These are phyloP conservation scores for Scortechinia acanthostroma DNA, from an alignment of 2,329 filamentous ascomycete genomes.

Conservation along the genomic window DNA sequence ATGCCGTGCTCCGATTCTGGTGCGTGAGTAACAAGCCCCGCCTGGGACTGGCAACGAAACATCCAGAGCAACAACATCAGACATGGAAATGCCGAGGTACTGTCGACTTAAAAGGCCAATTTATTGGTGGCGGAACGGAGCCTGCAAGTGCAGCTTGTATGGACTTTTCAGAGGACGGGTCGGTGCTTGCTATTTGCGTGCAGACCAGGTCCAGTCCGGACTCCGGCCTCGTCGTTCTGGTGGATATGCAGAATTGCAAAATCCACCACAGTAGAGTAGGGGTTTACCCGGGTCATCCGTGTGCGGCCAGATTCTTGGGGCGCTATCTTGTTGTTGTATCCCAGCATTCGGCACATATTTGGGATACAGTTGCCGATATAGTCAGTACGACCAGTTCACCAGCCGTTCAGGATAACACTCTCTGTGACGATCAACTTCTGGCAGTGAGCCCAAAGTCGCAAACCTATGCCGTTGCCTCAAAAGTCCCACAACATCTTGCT, in stretches of 20 bases:
- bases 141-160: conserved; percentile 30
- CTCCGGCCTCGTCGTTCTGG: conserved; percentile 38
- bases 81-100: neutral
- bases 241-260: conserved; percentile 36
- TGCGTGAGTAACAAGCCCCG: conserved; percentile 32
- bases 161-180: conserved; percentile 48
- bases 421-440: conserved; percentile 23
- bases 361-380: conserved; percentile 47
- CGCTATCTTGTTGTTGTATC: conserved; percentile 44
- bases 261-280: conserved; percentile 37
- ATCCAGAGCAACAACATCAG: neutral
- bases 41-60: neutral
- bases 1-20: conserved; percentile 48
- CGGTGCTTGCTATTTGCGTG: conserved; percentile 36
- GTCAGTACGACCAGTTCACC: conserved; percentile 32
- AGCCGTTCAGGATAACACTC: conserved; percentile 5
- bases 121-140: conserved; percentile 4
- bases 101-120: conserved; percentile 5
- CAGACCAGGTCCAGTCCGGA: conserved; percentile 17
- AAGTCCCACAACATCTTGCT: neutral
- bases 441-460: conserved; percentile 33
- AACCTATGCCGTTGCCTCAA: conserved; percentile 23
- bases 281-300: conserved; percentile 29
- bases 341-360: conserved; percentile 35
- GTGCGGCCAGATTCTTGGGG: conserved; percentile 39